These are phyloP conservation scores for Fusarium tricinctum DNA, from an alignment of 2,329 filamentous ascomycete genomes.

Conservation along the genomic window DNA sequence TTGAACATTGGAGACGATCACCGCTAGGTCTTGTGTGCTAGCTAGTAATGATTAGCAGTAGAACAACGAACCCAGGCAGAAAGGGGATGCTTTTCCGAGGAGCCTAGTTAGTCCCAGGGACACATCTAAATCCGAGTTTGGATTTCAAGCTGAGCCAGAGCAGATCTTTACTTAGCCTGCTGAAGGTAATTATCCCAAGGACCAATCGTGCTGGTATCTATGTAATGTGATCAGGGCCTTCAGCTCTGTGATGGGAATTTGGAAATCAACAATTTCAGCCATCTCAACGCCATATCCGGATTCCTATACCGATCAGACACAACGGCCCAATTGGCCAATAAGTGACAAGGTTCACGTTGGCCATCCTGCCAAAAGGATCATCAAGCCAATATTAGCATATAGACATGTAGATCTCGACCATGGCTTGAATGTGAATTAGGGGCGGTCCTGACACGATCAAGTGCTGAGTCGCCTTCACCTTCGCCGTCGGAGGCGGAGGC, in stretches of 20 bases:
- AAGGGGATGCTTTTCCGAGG: conserved; percentile 33
- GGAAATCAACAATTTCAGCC: conserved; percentile 4
- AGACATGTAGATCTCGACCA: conserved; percentile 21
- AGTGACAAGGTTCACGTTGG: conserved; percentile 13
- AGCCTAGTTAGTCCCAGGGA: conserved; percentile 17
- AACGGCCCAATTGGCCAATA: conserved; percentile 23
- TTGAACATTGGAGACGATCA: conserved; percentile 14
- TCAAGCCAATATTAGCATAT: conserved; percentile 10
- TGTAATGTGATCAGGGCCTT: not conserved
- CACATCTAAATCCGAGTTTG: conserved; percentile 11
- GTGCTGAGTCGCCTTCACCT: conserved; percentile 3
- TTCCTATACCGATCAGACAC: not conserved
- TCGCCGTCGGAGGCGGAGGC: not conserved
- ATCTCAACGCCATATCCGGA: not conserved
- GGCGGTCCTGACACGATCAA: not conserved
- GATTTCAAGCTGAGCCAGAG: conserved; percentile 14
- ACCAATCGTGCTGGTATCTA: conserved; percentile 9
- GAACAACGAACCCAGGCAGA: conserved; percentile 21
- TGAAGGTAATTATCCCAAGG: not conserved
- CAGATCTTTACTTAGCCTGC: conserved; percentile 27
- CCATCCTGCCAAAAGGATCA: not conserved
- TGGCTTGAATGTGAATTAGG: conserved; percentile 7
- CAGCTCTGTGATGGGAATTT: not conserved
- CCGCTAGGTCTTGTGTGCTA: conserved; percentile 8
- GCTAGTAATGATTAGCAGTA: not conserved